Evolutionary conservation across 1,284 basidiomycete species (phyloP), one percentile per base, ranked within the genome.

Genomic region (Ustilago trichophora): DNA sequence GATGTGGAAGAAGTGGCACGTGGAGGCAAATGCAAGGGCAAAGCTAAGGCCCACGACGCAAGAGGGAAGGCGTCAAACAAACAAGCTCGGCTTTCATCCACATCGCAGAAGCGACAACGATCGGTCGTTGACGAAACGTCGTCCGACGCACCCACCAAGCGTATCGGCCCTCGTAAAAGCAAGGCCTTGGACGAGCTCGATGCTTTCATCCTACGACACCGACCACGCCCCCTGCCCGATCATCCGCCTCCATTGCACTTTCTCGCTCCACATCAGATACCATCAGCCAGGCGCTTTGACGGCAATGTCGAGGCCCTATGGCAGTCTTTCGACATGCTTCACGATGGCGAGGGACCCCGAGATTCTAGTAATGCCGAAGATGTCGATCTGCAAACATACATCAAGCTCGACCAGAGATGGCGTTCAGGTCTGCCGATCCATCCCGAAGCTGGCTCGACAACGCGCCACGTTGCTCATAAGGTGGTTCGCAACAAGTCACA

Each of bases 371-470:
- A 50, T 24, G 24, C 44, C 24, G 62, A 76, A 19, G 59, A 46
- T 13, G 35, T 37, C n/a, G 66, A 68, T 18, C 31, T 66, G 13
- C n/a, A 64, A 11, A 29, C 66, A 1, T 67, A 71, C 38, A 27
- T 56, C 24, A 55, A 57, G n/a, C 43, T 75, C 24, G 74, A 76
- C 34, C 32, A 53, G 33, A 45, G 64, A 29, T 54, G 52, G 36
- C 66, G 67, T 15, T 37, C 63, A 3, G 76, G 75, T 24, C 47
- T 63, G n/a, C 53, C 55, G 2, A 58, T 65, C 13, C 64, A 67
- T 43, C 38, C 55, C 26, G 35, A 52, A 45, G n/a, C 37, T 44
- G 47, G 35, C 21, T 29, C 48, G 24, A 42, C 51, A 13, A 57
- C 53, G 2, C 55, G 69, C 10, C 47, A 73, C 29, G 36, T 40